These are phyloP conservation scores for Polytrichum commune DNA, from an alignment of 225 moss, liverwort and hornwort genomes.

Conservation along the genomic window DNA sequence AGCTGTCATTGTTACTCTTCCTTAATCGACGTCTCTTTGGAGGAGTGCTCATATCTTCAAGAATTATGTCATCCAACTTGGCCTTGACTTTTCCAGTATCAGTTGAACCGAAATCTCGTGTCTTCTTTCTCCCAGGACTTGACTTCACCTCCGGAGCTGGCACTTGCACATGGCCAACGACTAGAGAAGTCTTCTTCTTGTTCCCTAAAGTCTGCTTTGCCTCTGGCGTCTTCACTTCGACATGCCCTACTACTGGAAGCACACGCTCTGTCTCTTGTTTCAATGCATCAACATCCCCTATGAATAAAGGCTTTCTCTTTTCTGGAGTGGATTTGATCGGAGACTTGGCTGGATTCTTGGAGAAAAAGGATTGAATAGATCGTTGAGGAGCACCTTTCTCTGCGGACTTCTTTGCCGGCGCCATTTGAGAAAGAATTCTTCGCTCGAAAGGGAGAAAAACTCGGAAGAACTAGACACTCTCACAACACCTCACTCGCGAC, in stretches of 20 bases:
- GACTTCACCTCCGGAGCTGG: constrained; percentile 3
- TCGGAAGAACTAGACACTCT: too few species aligned
- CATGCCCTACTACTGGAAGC: too few species aligned
- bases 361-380: constrained; percentile 48
- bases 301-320: constrained; percentile 29
- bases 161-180: neutral
- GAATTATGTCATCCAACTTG: neutral
- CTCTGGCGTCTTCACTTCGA: too few species aligned
- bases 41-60: constrained; percentile 28
- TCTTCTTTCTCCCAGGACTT: constrained; percentile 10
- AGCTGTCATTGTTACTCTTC: constrained; percentile 14
- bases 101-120: constrained; percentile 6
- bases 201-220: too few species aligned
- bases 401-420: constrained; percentile 37
- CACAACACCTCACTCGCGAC: too few species aligned
- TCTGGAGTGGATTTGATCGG: constrained; percentile 11
- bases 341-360: constrained; percentile 28
- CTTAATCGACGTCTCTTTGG: constrained; percentile 41
- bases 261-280: too few species aligned
- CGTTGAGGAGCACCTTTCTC: constrained; percentile 46
- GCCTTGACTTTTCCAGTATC: constrained; percentile 3
- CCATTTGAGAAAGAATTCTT: constrained; percentile 17
- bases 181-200: constrained; percentile 5
- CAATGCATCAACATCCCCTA: constrained; percentile 4
- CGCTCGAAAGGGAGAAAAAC: too few species aligned